A percentile compares a stretch with the other conserved stretches of the same genome.
These are phyloP conservation scores for Thecaphora thlaspeos DNA, from an alignment of 1,284 basidiomycete species.

Conservation along the genomic window DNA sequence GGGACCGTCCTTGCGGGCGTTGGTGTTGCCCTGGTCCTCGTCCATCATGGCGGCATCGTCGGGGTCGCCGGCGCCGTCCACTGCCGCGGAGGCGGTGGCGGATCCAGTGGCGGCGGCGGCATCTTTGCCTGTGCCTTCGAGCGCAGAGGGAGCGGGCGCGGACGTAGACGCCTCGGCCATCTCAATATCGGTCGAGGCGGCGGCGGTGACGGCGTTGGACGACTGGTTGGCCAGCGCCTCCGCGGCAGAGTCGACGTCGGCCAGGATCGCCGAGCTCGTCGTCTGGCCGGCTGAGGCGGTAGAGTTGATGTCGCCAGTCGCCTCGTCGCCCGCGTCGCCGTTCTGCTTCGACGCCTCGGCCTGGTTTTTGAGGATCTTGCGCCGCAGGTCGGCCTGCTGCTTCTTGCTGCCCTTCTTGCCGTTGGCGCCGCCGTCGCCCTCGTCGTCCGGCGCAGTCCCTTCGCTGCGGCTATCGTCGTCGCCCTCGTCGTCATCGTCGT, in stretches of 20 bases:
- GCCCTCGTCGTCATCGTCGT: conserved; percentile 28
- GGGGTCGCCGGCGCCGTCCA: background rate
- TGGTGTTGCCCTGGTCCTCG: background rate
- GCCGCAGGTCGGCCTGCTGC: conserved; percentile 35
- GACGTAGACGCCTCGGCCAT: conserved; percentile 29
- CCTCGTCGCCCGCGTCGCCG: conserved; percentile 24
- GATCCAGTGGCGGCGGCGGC: background rate
- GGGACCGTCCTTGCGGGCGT: conserved; percentile 19
- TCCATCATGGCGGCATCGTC: conserved; percentile 4
- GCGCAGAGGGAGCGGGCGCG: conserved; percentile 4
- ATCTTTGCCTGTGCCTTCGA: background rate
- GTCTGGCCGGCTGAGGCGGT: conserved; percentile 29
- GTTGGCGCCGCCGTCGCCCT: conserved; percentile 13
- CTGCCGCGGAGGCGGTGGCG: too few species aligned
- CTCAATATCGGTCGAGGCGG: conserved; percentile 19
- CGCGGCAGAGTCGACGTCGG: conserved; percentile 24
- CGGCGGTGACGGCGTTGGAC: conserved; percentile 26
- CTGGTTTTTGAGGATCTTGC: conserved; percentile 38
- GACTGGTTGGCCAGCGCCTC: conserved; percentile 36
- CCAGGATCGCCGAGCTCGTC: conserved; percentile 30
- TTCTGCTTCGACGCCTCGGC: conserved; percentile 40
- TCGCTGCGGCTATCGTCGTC: conserved; percentile 53
- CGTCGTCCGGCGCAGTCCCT: conserved; percentile 33
- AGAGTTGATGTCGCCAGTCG: conserved; percentile 17
- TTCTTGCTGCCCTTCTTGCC: conserved; percentile 21